These are phyloP conservation scores for Populus trichocarpa DNA, from an alignment of 441 rosid genomes.

Conservation along the genomic window DNA sequence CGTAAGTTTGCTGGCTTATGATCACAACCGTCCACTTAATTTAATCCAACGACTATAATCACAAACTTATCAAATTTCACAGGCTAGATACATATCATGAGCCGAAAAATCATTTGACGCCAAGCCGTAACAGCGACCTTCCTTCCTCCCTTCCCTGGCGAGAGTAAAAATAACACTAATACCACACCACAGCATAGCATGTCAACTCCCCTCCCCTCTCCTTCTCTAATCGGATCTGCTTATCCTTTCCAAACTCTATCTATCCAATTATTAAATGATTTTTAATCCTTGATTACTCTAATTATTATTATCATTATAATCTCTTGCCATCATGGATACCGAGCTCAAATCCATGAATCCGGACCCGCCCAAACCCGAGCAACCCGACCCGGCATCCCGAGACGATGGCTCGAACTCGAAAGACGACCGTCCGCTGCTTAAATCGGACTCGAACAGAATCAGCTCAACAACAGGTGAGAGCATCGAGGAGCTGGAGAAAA, in stretches of 20 bases:
- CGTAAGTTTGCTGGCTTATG: background rate
- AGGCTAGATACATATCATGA: background rate
- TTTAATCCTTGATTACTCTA: background rate
- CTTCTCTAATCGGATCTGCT: no score
- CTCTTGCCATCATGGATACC: slow-evolving; percentile 41
- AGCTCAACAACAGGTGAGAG: slow-evolving; percentile 21
- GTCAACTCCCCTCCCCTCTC: background rate
- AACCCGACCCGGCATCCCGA: slow-evolving; percentile 17
- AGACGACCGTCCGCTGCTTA: slow-evolving; percentile 87
- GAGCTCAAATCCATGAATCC: slow-evolving; percentile 54
- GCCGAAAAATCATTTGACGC: background rate
- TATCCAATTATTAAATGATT: background rate
- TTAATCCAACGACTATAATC: background rate
- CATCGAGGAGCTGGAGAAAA: slow-evolving; percentile 77
- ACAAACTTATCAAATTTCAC: background rate
- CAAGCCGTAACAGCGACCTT: background rate
- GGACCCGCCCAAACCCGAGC: slow-evolving; percentile 21
- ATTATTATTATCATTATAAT: background rate
- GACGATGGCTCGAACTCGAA: slow-evolving; percentile 33
- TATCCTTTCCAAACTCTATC: background rate
- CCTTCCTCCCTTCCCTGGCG: background rate
- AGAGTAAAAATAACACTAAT: background rate
- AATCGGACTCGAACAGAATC: slow-evolving; percentile 37
- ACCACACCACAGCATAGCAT: background rate
- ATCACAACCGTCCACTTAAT: background rate